Evolutionary conservation across 176 grass and related monocot genomes (phyloP), one percentile per base, ranked within the genome.

Genomic region (Saccharum spontaneum): DNA sequence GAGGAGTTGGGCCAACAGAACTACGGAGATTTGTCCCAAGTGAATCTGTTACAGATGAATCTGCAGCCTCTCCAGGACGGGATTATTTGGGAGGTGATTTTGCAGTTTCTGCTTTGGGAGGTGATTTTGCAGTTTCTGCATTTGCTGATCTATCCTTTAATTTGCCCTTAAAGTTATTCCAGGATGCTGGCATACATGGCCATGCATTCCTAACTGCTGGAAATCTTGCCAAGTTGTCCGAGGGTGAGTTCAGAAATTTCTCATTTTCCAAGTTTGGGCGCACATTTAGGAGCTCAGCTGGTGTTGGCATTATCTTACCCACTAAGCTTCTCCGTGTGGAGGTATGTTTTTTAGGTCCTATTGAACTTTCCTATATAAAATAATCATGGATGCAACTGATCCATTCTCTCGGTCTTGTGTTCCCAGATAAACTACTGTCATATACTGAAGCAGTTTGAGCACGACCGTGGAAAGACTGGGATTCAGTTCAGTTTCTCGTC

Each of bases 111-210:
- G 88, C 80, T 23, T 18, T 94, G 20, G 90, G 94, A 41, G 92
- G 94, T 71, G 86, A 94, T 86, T 62, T 94, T 23, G 86, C 88
- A 55, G 62, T 91, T 36, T 91, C 90, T 77, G 88, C 80, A 15
- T 94, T 97, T 75, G 88, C 90, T 88, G 94, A 97, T 80, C 77
- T 94, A 10, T 94, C 94, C 28, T 97, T 97, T 87, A 88, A 97
- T 79, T 83, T 97, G 44, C 94, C 94, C 68, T 20, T 92, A 59
- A 90, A 86, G 62, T 24, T 94, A 50, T 84, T 94, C 28, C 82
- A 76, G 76, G 92, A 90, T 49, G 68, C 79, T 36, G 94, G 94
- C 36, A 88, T 94, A 71, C 89, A 97, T 91, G 92, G 90, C 43
- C 94, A 97, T 85, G 78, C 79, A 17, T 94, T 97, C 85, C 15